phyloP scores from a whole-genome alignment of 192 early-diverging fungal species.

The Dissophora ornata region DNA sequence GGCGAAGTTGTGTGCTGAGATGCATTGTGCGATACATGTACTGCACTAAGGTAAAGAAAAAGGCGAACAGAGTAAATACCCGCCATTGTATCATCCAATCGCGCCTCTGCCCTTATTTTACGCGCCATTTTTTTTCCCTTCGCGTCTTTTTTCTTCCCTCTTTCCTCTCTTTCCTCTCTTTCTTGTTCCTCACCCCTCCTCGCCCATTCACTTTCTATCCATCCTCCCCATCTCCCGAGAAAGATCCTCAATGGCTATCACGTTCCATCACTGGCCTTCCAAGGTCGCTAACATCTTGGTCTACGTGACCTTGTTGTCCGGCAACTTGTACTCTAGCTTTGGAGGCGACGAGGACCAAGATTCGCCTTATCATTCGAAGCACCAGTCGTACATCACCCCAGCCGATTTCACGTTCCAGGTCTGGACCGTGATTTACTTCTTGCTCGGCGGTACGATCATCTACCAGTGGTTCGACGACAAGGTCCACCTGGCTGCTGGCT shows the following conservation, averaged over 20 bases:
- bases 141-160: not conserved
- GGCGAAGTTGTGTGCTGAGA: too few species aligned
- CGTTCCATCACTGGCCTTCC: conserved; percentile 31
- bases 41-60: too few species aligned
- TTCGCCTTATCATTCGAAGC: conserved; percentile 49
- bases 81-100: too few species aligned
- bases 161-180: not conserved
- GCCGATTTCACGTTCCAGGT: conserved; percentile 68
- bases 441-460: conserved; percentile 70
- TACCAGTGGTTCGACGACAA: conserved; percentile 74
- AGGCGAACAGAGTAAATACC: too few species aligned
- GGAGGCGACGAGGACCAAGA: conserved; percentile 53
- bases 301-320: conserved; percentile 71
- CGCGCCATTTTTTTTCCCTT: conserved; percentile 6
- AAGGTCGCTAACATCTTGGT: conserved; percentile 71
- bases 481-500: conserved; percentile 67
- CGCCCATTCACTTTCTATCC: not conserved
- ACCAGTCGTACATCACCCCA: conserved; percentile 73
- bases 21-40: too few species aligned
- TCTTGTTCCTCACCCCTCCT: not conserved
- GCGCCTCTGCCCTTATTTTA: not conserved
- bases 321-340: conserved; percentile 64
- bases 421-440: conserved; percentile 72
- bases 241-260: conserved; percentile 14
- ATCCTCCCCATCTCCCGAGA: not conserved